A percentile compares a stretch with the other conserved stretches of the same genome.
Evolutionary conservation across 2,329 filamentous ascomycete genomes (phyloP).

Genomic region (Diaporthe citrichinensis): DNA sequence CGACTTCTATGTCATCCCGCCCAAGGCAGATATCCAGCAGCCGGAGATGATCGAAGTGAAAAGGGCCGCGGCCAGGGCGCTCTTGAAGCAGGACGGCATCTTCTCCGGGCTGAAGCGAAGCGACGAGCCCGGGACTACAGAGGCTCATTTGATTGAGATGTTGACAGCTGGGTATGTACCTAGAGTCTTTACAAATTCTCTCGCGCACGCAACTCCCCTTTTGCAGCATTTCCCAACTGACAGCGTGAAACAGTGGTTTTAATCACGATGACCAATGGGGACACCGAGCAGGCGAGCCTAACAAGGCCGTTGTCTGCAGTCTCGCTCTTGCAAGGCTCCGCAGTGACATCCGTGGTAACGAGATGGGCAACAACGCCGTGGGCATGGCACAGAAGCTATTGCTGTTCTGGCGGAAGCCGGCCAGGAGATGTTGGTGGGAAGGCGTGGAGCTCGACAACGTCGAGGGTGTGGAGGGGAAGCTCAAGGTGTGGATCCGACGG

Average conservation of each 20-base stretch:
- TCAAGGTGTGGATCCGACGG: conserved; percentile 98
- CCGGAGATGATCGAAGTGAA: conserved; percentile 97
- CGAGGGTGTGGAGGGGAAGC: conserved; percentile 88
- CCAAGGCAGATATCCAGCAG: conserved; percentile 84
- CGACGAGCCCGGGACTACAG: conserved; percentile 95
- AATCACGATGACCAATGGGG: conserved; percentile 97
- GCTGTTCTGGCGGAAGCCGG: conserved; percentile 98
- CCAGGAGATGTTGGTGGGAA: conserved; percentile 98
- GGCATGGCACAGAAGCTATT: conserved; percentile 99
- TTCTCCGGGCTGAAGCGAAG: conserved; percentile 96
- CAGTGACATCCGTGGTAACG: conserved; percentile 89
- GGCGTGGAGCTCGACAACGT: conserved; percentile 92
- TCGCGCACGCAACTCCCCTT: not conserved
- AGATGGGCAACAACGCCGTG: conserved; percentile 82
- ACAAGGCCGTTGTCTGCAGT: conserved; percentile 98
- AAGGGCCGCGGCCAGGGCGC: conserved; percentile 87
- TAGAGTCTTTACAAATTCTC: not conserved
- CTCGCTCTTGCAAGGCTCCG: conserved; percentile 92
- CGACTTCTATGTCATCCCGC: conserved; percentile 97
- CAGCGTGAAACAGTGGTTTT: conserved; percentile 78
- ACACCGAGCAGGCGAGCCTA: conserved; percentile 95
- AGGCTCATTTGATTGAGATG: conserved; percentile 99
- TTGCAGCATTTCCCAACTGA: conserved; percentile 36
- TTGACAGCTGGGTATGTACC: conserved; percentile 89
- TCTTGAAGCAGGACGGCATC: conserved; percentile 92